Evolutionary conservation across 257 asterid species (phyloP).

Genomic region (Voacanga thouarsii): DNA sequence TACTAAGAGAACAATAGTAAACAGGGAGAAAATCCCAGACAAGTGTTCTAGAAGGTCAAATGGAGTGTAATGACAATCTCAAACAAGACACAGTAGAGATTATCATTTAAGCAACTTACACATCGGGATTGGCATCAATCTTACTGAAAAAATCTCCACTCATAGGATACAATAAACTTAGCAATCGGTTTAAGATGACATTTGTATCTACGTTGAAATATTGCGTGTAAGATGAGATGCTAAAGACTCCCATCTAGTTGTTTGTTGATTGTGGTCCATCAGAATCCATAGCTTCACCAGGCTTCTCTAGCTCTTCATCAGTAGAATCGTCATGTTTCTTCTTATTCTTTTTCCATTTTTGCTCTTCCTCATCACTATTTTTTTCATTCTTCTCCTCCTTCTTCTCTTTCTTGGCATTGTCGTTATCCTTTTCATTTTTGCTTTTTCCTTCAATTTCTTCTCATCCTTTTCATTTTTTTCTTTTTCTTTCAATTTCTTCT

Average conservation of each 20-base stretch:
- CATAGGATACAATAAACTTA: slow-evolving; percentile 77
- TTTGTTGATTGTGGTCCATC: slow-evolving; percentile 62
- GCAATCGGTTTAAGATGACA: slow-evolving; percentile 77
- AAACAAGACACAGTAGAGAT: background rate
- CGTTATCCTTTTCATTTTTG: too few species aligned
- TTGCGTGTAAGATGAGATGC: slow-evolving; percentile 76
- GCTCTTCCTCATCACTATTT: too few species aligned
- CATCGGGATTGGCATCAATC: slow-evolving; percentile 95
- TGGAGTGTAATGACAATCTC: background rate
- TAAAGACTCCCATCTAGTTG: slow-evolving; percentile 80
- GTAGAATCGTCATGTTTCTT: too few species aligned
- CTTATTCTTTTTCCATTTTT: too few species aligned
- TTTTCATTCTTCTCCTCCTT: too few species aligned
- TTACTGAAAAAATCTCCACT: slow-evolving; percentile 84
- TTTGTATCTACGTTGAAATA: slow-evolving; percentile 94
- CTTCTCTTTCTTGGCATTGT: too few species aligned
- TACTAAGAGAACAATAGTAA: background rate
- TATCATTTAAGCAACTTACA: slow-evolving; percentile 52
- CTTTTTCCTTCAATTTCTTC: too few species aligned
- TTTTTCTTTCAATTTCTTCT: too few species aligned
- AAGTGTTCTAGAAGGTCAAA: background rate
- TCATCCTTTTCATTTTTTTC: too few species aligned
- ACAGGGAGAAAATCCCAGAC: background rate
- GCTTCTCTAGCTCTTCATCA: too few species aligned
- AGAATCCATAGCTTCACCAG: too few species aligned